Base-by-base conservation (phyloP, 1,284 basidiomycete genomes). In the Moesziomyces parantarcticus region DNA sequence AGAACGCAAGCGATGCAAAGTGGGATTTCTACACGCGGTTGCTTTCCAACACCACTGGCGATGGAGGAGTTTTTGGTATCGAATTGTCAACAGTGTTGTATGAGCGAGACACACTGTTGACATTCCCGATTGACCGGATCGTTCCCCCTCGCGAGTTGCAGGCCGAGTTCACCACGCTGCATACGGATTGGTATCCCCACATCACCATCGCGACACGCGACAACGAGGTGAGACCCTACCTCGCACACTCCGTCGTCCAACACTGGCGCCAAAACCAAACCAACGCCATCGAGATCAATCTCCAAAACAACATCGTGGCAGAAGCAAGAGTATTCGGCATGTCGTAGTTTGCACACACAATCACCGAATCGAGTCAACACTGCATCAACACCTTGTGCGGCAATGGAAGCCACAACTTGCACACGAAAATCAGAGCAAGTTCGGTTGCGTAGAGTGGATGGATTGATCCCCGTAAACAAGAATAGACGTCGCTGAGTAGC, bases 171-270 rank as follows among this genome's bases (percentile, higher is more conserved):
- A 49, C 57, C 82, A 0, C 52, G 53, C 46, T 59, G 50, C 36
- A 71, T 16, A 82, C 83, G n/a, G 34, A 41, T 13, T 75, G 73
- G 48, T 55, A 55, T 0, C 61, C 95, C 70, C 97, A 99, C 83
- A 88, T 99, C 62, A 99, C 97, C 0, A 89, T 98, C 5, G 97
- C 93, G 3, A 96, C 93, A 5, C 78, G 83, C 54, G 80, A 87
- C 42, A 81, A 84, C 18, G 84, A 85, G 2, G 86, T 96, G 1
- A 77, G 83, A 0, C 88, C 93, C 1, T 89, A 91, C 44, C 93
- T 97, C 85, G 92, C 89, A 11, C 89, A 86, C 79, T 82, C 71
- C 0, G 77, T 96, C 60, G 89, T 93, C 0, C 6, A 29, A 7
- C 4, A 16, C 1, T 65, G 67, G 67, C 26, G 13, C 4, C 3